phyloP scores from a whole-genome alignment of 2,329 filamentous ascomycete genomes.

The Cordyceps tenuipes region DNA sequence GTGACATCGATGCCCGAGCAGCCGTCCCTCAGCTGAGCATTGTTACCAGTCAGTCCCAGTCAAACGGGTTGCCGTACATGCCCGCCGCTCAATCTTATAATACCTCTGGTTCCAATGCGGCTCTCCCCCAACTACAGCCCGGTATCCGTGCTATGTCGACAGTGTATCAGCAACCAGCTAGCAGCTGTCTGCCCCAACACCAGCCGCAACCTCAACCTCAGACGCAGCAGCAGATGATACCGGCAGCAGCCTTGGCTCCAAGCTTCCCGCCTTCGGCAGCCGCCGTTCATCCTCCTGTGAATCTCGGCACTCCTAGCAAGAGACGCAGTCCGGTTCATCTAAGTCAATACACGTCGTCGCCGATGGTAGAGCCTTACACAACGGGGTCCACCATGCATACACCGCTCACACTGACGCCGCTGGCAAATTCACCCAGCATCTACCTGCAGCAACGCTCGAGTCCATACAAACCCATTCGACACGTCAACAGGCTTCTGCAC shows the following conservation, averaged over 20 bases:
- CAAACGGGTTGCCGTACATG: conserved; percentile 16
- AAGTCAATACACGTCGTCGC: conserved; percentile 51
- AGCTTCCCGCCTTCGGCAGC: conserved; percentile 12
- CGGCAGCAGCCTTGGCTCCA: conserved; percentile 10
- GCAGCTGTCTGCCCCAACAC: conserved; percentile 26
- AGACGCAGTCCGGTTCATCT: conserved; percentile 43
- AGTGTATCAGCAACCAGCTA: conserved; percentile 55
- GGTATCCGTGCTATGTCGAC: conserved; percentile 66
- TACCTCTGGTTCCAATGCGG: conserved; percentile 28
- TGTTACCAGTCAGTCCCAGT: conserved; percentile 37
- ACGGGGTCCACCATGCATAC: conserved; percentile 46
- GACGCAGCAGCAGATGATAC: conserved; percentile 12
- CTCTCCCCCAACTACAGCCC: conserved; percentile 54
- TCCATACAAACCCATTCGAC: conserved; percentile 83
- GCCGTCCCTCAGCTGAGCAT: conserved; percentile 65
- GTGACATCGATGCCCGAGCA: conserved; percentile 37
- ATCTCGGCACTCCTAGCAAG: conserved; percentile 45
- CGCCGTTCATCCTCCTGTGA: conserved; percentile 18
- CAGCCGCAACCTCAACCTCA: conserved; percentile 2
- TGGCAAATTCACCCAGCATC: conserved; percentile 75
- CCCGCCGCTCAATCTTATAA: conserved; percentile 6
- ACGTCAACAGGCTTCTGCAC: conserved; percentile 84
- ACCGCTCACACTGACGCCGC: conserved; percentile 51
- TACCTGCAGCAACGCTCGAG: conserved; percentile 84
- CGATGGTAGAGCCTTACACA: conserved; percentile 54